These are phyloP conservation scores for Talinum fruticosum DNA, from an alignment of 148 eudicot genomes.

Conservation along the genomic window DNA sequence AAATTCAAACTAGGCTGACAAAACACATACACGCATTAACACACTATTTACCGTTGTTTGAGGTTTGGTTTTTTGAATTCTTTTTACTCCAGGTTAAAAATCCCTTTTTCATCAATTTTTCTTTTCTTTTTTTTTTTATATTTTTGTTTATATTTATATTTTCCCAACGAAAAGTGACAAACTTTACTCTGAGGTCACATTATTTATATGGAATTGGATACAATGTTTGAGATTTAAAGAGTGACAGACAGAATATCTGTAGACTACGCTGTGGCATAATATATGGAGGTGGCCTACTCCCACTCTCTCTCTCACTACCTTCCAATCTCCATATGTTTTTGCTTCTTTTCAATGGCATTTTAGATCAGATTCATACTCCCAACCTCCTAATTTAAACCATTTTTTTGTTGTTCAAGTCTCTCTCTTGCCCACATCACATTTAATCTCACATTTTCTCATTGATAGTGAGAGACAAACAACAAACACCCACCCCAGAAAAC, in stretches of 20 bases:
- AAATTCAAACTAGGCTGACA: not conserved
- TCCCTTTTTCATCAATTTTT: not conserved
- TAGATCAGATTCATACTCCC: slow-evolving; percentile 22
- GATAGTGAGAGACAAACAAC: not conserved
- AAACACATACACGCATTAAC: not conserved
- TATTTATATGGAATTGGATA: slow-evolving; percentile 8
- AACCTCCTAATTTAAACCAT: not conserved
- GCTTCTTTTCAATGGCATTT: slow-evolving; percentile 2
- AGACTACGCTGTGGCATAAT: not conserved
- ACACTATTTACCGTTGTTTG: not conserved
- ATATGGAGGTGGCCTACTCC: slow-evolving; percentile 2
- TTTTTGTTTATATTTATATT: not conserved
- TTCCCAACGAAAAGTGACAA: not conserved
- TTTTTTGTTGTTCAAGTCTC: not conserved
- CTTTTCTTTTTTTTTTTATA: not conserved
- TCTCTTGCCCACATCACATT: not conserved
- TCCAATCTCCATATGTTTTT: not conserved
- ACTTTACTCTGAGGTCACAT: slow-evolving; percentile 9
- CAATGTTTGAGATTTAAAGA: too few species aligned
- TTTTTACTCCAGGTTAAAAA: slow-evolving; percentile 14
- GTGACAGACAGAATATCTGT: not conserved
- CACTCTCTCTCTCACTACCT: not conserved
- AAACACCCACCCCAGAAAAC: slow-evolving; percentile 13
- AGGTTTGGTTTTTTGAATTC: not conserved
- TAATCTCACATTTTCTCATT: not conserved